Base-by-base conservation (phyloP, 768 basidiomycete species). In the Russula griseocarnosa region DNA sequence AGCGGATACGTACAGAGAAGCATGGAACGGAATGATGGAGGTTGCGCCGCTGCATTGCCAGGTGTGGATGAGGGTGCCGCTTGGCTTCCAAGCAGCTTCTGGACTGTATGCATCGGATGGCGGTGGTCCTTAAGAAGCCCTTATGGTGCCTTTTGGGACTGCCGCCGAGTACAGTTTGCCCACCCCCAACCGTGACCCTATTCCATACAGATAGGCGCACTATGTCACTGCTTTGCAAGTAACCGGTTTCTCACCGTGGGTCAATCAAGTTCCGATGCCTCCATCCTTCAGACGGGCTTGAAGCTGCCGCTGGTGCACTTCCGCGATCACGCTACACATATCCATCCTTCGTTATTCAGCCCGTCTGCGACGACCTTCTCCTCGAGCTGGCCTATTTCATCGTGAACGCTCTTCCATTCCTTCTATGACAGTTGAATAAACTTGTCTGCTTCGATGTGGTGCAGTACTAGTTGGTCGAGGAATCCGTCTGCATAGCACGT, bases 111-210 rank as follows among this genome's bases (percentile, higher is more conserved):
- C 55, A 61, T 65, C 64, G 55, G 54, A 50, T 55, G 58, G 49
- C 34, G 47, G 55, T 40, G 50, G 54, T 50, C 13, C 22, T 51
- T 28, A 51, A 24, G 47, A 55, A 32, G 58, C 54, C 22, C 22
- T 9, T 5, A 5, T 26, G 58, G 40, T 22, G 40, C 44, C 28
- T 56, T 49, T 60, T 44, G 16, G 34, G 42, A 30, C 40, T 14
- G 1, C 63, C 26, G 32, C 52, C 57, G 16, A 36, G 62, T 52
- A 67, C 49, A 51, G 10, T 46, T 58, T 44, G 3, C 58, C 58
- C 62, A 59, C 63, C 66, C 66, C 58, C 66, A 67, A 65, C 40
- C 60, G 66, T 50, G 42, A 42, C 55, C 63, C 54, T 44, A 65
- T 56, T 58, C 52, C 24, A 18, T 22, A 60, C 58, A 67, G 66